Conservation (phyloP, 2,329 filamentous ascomycete genomes). For the Clonostachys byssicola region DNA sequence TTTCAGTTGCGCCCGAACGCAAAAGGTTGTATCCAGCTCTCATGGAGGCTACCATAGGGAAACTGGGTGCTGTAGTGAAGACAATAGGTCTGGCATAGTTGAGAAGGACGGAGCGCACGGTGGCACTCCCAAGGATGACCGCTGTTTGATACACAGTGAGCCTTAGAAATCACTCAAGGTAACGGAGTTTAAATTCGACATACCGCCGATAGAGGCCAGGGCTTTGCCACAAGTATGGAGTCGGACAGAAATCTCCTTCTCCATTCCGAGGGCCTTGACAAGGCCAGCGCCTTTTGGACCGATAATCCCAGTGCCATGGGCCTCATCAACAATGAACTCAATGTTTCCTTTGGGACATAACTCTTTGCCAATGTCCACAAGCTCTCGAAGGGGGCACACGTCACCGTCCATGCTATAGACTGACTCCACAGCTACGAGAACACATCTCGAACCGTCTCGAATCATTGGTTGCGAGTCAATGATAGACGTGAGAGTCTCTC, state of each 20-base stretch:
- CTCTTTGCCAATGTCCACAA: slow-evolving; percentile 26
- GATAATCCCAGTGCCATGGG: slow-evolving; percentile 47
- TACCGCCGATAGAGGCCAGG: slow-evolving; percentile 18
- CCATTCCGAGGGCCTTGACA: slow-evolving; percentile 41
- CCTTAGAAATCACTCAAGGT: not conserved
- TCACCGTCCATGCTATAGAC: slow-evolving; percentile 46
- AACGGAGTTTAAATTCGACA: not conserved
- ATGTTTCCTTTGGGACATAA: slow-evolving; percentile 26
- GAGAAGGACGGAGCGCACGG: not conserved
- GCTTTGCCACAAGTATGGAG: slow-evolving; percentile 52
- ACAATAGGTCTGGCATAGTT: not conserved
- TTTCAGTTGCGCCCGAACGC: not conserved
- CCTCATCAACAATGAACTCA: slow-evolving; percentile 52
- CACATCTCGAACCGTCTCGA: not conserved
- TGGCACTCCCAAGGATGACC: not conserved
- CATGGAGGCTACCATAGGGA: not conserved
- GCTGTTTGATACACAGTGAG: not conserved
- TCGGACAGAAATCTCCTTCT: slow-evolving; percentile 41
- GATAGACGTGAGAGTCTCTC: slow-evolving; percentile 22
- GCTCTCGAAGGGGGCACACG: slow-evolving; percentile 27
- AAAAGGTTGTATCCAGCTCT: not conserved
- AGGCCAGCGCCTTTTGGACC: slow-evolving; percentile 42
- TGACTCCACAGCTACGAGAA: slow-evolving; percentile 34
- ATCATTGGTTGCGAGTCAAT: slow-evolving; percentile 9
- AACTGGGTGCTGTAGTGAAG: not conserved